These are phyloP conservation scores for Ophiocordyceps australis DNA, from an alignment of 2,329 filamentous ascomycete genomes.

Conservation along the genomic window DNA sequence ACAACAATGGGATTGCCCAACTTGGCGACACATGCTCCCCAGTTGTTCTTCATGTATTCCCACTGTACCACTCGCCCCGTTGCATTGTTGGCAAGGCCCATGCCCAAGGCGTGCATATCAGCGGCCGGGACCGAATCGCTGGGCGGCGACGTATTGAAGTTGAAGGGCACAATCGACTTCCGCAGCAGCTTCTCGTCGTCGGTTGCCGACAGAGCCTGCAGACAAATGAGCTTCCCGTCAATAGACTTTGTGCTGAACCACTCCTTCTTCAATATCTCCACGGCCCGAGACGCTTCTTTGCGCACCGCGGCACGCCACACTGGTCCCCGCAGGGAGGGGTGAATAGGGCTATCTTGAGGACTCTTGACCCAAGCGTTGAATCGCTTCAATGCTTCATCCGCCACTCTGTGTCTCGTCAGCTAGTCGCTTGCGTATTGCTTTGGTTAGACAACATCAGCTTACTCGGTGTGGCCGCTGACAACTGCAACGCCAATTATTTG, in stretches of 20 bases:
- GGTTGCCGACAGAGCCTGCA: slow-evolving; percentile 58
- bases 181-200: slow-evolving; percentile 50
- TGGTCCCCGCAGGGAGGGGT: slow-evolving; percentile 63
- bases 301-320: slow-evolving; percentile 68
- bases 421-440: slow-evolving; percentile 1
- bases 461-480: slow-evolving; percentile 57
- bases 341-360: slow-evolving; percentile 47
- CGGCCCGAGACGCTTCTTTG: slow-evolving; percentile 46
- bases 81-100: slow-evolving; percentile 53
- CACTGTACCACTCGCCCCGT: slow-evolving; percentile 60
- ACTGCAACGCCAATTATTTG: slow-evolving; percentile 63
- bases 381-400: slow-evolving; percentile 55
- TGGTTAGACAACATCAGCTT: slow-evolving; percentile 13
- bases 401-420: slow-evolving; percentile 28
- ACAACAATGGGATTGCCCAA: slow-evolving; percentile 74
- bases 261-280: slow-evolving; percentile 66
- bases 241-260: slow-evolving; percentile 69
- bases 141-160: slow-evolving; percentile 48
- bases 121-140: slow-evolving; percentile 57
- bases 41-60: slow-evolving; percentile 74
- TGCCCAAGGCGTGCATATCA: slow-evolving; percentile 73
- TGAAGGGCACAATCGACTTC: slow-evolving; percentile 52
- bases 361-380: slow-evolving; percentile 69
- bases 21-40: slow-evolving; percentile 52
- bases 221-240: slow-evolving; percentile 77